These are phyloP conservation scores for Cladophialophora bantiana DNA, from an alignment of 2,329 filamentous ascomycete species.

Conservation along the genomic window DNA sequence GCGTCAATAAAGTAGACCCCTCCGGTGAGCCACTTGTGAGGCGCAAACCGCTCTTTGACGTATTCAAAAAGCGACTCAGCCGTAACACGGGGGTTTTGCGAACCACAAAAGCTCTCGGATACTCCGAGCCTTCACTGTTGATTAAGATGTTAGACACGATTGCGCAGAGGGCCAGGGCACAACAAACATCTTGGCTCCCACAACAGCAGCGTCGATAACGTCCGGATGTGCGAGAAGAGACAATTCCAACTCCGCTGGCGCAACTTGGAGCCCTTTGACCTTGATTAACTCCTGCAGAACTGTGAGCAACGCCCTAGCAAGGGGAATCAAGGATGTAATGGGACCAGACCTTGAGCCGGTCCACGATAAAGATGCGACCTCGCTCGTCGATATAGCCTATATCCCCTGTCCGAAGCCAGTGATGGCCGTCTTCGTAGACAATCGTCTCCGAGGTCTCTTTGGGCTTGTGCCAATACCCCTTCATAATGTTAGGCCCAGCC, in stretches of 20 bases:
- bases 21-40: conserved; percentile 54
- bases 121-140: not conserved
- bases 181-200: conserved; percentile 43
- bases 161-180: not conserved
- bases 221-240: conserved; percentile 52
- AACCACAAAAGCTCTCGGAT: conserved; percentile 22
- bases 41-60: conserved; percentile 52
- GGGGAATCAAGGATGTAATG: no score
- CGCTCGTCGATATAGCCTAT: conserved; percentile 63
- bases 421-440: conserved; percentile 61
- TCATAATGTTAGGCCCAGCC: conserved; percentile 79
- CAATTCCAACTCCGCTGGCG: conserved; percentile 56
- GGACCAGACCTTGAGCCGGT: conserved; percentile 19
- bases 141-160: not conserved
- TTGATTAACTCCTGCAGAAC: conserved; percentile 55
- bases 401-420: conserved; percentile 70
- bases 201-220: conserved; percentile 55
- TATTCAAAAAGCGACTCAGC: conserved; percentile 49
- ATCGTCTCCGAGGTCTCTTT: conserved; percentile 71
- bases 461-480: conserved; percentile 76
- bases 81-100: conserved; percentile 43
- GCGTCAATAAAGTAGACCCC: conserved; percentile 54
- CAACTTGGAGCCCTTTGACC: conserved; percentile 58
- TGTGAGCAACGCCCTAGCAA: no score
- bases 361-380: conserved; percentile 69